phyloP scores from a whole-genome alignment of 1,139 yeast species.

The Schizosaccharomyces versatilis region DNA sequence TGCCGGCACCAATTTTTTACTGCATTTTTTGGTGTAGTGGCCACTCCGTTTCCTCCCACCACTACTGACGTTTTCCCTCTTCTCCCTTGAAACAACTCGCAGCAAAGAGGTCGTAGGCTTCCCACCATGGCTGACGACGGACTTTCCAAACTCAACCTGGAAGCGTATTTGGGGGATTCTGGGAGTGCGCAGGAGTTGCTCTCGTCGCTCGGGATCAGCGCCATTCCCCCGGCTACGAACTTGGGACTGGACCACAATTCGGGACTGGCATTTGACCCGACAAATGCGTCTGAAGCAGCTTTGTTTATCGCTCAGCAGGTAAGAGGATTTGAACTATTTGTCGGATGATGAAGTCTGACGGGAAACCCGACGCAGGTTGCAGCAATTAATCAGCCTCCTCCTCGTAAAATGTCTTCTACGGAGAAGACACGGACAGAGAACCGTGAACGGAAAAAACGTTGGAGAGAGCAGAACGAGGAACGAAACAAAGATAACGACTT shows the following conservation, averaged over 20 bases:
- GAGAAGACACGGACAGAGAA: conserved; percentile 29
- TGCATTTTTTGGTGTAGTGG: too few species aligned
- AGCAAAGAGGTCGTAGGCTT: not conserved
- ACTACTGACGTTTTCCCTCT: too few species aligned
- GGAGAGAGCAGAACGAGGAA: conserved; percentile 70
- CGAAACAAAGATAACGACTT: conserved; percentile 75
- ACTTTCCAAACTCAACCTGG: conserved; percentile 1
- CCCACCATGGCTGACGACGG: conserved; percentile 1
- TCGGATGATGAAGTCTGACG: not conserved
- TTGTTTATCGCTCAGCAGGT: conserved; percentile 3
- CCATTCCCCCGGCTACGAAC: not conserved
- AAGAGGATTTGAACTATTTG: not conserved
- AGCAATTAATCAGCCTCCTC: not conserved
- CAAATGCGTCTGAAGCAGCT: conserved; percentile 1
- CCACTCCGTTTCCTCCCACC: too few species aligned
- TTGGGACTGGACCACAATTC: not conserved
- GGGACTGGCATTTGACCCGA: not conserved
- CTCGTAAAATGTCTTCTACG: conserved; percentile 1
- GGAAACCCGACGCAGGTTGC: not conserved
- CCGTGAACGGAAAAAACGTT: conserved; percentile 66
- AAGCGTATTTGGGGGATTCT: not conserved
- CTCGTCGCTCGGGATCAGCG: not conserved
- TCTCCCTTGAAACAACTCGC: too few species aligned
- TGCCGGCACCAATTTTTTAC: too few species aligned
- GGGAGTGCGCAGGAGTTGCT: conserved; percentile 1